Evolutionary conservation across 192 early-diverging fungal genomes (phyloP), one percentile per base, ranked within the genome.

Genomic region (Phycomyces blakesleeanus): DNA sequence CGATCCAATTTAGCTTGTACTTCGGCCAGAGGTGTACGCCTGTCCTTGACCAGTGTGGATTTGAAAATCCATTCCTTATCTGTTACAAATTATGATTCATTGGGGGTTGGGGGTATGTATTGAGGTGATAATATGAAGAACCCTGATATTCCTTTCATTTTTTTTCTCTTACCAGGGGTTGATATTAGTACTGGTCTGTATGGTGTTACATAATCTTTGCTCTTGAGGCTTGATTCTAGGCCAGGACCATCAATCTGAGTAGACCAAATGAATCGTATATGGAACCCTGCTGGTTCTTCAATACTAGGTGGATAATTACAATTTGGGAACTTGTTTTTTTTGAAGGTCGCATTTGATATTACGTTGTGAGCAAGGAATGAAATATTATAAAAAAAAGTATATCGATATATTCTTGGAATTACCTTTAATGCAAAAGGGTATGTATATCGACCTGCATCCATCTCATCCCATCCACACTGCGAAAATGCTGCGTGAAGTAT

Each of bases 351-450:
- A 7, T 34, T 34, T 34, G 7, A 34, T 34, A 7, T 34, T 34
- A 7, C 3, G 29, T 34, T 34, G 7, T 34, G 3, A 34, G 29
- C 29, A 34, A 34, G 29, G 29, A 38, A 41, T 16, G 27, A 21
- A 64, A 26, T 41, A 41, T 39, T 18, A 14, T 37, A 15, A n/a
- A n/a, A n/a, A n/a, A n/a, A n/a, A n/a, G n/a, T n/a, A n/a, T n/a
- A n/a, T n/a, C n/a, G n/a, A n/a, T n/a, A n/a, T n/a, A n/a, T n/a
- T n/a, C n/a, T n/a, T n/a, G n/a, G n/a, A n/a, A n/a, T n/a, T 63
- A 77, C 75, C 64, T 77, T 77, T 16, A 77, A 57, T 27, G 75
- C 72, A 64, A 77, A 77, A 20, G 72, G 59, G 59, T 58, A 77
- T 42, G 51, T 58, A 62, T 77, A 74, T 44, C 49, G 51, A 8